Evolutionary conservation across 768 basidiomycete genomes (phyloP).

Genomic region (Boletus subparvulus): DNA sequence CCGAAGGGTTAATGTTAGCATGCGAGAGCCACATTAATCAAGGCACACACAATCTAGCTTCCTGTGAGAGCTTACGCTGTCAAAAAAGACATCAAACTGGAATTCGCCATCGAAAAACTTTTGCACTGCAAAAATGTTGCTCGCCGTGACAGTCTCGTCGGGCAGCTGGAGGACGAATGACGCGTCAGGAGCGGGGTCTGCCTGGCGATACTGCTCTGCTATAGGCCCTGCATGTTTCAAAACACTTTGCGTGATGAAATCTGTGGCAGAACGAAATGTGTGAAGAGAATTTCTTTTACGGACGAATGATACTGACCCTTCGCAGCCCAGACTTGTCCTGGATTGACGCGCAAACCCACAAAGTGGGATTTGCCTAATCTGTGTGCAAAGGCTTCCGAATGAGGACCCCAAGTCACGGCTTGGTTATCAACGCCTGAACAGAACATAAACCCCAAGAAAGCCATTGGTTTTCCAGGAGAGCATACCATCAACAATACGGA

Average conservation of each 20-base stretch:
- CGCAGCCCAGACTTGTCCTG: slow-evolving; percentile 79
- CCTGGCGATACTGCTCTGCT: slow-evolving; percentile 50
- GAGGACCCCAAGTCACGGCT: slow-evolving; percentile 52
- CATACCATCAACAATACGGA: slow-evolving; percentile 78
- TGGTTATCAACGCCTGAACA: slow-evolving; percentile 58
- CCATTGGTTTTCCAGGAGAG: not conserved
- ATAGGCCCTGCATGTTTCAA: slow-evolving; percentile 55
- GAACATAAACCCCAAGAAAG: slow-evolving; percentile 4
- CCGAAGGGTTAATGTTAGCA: not conserved
- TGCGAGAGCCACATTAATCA: not conserved
- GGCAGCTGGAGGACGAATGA: slow-evolving; percentile 76
- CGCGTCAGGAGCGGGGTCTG: slow-evolving; percentile 65
- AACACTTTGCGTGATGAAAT: slow-evolving; percentile 61
- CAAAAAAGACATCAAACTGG: slow-evolving; percentile 87
- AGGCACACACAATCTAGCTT: slow-evolving; percentile 58
- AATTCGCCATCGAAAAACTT: slow-evolving; percentile 83
- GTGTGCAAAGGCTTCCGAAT: slow-evolving; percentile 55
- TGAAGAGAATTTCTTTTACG: not conserved
- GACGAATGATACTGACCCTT: slow-evolving; percentile 51
- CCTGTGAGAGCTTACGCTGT: slow-evolving; percentile 67
- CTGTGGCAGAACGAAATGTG: slow-evolving; percentile 36
- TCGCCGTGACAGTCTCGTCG: slow-evolving; percentile 66
- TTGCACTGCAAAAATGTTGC: slow-evolving; percentile 86
- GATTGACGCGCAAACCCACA: slow-evolving; percentile 56
- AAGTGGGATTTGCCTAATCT: slow-evolving; percentile 72